Evolutionary conservation across 768 basidiomycete genomes (phyloP).

Genomic region (Pisolithus albus): DNA sequence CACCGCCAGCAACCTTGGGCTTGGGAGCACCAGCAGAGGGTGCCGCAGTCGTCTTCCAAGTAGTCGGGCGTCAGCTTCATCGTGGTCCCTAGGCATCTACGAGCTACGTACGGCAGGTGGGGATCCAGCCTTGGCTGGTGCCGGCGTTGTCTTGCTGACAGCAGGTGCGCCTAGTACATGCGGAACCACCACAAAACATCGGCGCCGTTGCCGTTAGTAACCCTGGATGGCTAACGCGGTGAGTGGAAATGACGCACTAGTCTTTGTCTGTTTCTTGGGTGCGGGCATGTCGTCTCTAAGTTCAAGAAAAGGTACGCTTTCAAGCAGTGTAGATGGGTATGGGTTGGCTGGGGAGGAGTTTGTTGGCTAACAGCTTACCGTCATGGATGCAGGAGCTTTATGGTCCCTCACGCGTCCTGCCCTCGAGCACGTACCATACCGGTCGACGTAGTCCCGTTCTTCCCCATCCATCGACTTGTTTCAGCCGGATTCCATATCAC

Average conservation of each 20-base stretch:
- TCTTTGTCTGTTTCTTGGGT: not conserved
- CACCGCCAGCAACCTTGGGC: constrained; percentile 11
- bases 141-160: not conserved
- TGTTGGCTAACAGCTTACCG: not conserved
- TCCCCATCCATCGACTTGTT: not conserved
- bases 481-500: not conserved
- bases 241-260: not conserved
- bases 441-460: not conserved
- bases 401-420: not conserved
- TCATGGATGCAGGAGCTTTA: not conserved
- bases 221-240: not conserved
- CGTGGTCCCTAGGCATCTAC: not conserved
- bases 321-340: not conserved
- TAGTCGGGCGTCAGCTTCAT: not conserved
- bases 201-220: not conserved
- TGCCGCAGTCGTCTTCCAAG: constrained; percentile 16
- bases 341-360: not conserved
- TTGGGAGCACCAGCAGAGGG: constrained; percentile 21
- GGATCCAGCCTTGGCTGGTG: not conserved
- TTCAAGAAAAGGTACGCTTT: not conserved
- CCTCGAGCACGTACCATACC: not conserved
- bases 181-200: not conserved
- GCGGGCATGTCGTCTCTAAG: not conserved
- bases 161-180: not conserved
- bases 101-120: not conserved